phyloP scores from a whole-genome alignment of 2,329 filamentous ascomycete species.

The Aspergillus intermedius region DNA sequence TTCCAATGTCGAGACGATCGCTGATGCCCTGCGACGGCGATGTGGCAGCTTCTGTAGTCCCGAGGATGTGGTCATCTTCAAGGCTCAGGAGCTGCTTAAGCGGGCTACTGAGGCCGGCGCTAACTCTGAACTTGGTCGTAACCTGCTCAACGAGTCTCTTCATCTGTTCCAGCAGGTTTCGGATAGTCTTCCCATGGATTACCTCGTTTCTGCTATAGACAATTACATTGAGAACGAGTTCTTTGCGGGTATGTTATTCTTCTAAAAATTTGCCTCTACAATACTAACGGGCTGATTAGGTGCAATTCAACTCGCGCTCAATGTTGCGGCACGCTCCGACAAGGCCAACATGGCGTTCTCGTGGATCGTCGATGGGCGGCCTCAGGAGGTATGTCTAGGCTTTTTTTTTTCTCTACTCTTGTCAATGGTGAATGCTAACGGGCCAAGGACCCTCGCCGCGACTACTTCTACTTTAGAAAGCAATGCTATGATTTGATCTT shows the following conservation, averaged over 20 bases:
- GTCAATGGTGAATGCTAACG: conserved; percentile 9
- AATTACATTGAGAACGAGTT: conserved; percentile 80
- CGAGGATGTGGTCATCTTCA: conserved; percentile 97
- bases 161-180: conserved; percentile 85
- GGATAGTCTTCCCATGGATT: conserved; percentile 69
- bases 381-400: conserved; percentile 43
- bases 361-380: conserved; percentile 81
- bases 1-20: conserved; percentile 94
- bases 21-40: conserved; percentile 81
- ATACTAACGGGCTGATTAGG: conserved; percentile 34
- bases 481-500: conserved; percentile 84
- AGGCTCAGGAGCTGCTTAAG: conserved; percentile 91
- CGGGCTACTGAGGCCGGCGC: conserved; percentile 71
- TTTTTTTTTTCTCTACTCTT: background rate
- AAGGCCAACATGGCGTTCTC: conserved; percentile 76
- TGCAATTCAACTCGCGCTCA: conserved; percentile 78
- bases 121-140: conserved; percentile 69
- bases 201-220: conserved; percentile 68
- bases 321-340: conserved; percentile 77
- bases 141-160: conserved; percentile 80
- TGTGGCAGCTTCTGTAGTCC: conserved; percentile 97
- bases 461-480: conserved; percentile 64
- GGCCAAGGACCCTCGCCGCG: conserved; percentile 58
- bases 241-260: conserved; percentile 57
- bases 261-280: conserved; percentile 11